Percentiles rank a stretch among this genome's conserved stretches.
Evolutionary conservation across 345 rosid species (phyloP).

Genomic region (Rhizophora mangle): DNA sequence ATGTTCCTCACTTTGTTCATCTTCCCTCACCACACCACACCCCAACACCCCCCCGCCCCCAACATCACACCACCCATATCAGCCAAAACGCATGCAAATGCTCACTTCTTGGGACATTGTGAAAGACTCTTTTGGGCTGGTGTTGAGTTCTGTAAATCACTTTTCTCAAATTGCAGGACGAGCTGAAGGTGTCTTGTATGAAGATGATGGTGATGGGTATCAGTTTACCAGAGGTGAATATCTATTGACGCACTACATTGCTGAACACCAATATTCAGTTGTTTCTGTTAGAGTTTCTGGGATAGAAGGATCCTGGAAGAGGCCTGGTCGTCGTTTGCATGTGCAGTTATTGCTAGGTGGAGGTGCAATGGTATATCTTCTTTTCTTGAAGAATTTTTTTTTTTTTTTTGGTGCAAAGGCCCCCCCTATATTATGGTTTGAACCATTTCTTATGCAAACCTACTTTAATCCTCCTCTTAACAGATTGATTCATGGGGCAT

Average conservation of each 20-base stretch:
- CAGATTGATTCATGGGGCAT: conserved; percentile 82
- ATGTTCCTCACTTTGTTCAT: too few relatives aligned
- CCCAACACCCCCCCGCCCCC: too few relatives aligned
- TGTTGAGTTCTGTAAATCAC: not conserved
- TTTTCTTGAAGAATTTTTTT: not conserved
- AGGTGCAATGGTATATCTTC: conserved; percentile 63
- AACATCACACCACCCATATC: rapidly evolving
- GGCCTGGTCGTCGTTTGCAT: conserved; percentile 71
- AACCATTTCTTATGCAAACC: not conserved
- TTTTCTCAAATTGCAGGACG: conserved; percentile 44
- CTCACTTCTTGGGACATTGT: not conserved
- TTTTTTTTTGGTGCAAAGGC: not conserved
- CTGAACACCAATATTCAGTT: conserved; percentile 54
- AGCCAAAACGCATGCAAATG: too few relatives aligned
- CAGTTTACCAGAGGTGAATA: conserved; percentile 61
- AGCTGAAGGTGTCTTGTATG: conserved; percentile 71
- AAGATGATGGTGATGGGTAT: conserved; percentile 92
- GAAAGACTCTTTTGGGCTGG: not conserved
- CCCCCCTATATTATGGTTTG: not conserved
- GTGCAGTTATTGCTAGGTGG: conserved; percentile 73
- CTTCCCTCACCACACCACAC: too few relatives aligned
- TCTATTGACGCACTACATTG: conserved; percentile 60
- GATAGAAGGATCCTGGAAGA: conserved; percentile 76
- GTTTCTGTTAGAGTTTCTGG: conserved; percentile 57
- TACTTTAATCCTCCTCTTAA: conserved; percentile 10